Evolutionary conservation across 192 early-diverging fungal species (phyloP), one percentile per base, ranked within the genome.

Genomic region (Rhizophagus clarus): DNA sequence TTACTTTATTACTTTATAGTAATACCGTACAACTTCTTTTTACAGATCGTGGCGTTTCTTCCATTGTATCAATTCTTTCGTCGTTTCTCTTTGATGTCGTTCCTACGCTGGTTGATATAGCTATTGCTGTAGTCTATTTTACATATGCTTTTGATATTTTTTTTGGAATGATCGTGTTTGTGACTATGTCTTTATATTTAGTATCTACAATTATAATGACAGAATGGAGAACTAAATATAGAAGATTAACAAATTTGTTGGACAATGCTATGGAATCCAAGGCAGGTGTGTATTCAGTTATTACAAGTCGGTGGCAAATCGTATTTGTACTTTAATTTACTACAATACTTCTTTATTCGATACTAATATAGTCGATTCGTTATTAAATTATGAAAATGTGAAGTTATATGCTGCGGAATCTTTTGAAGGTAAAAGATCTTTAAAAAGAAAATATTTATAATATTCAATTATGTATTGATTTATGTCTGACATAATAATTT

Each of bases 301-400:
- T 85, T 81, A 15, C 29, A 42, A 22, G 15, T 51, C 17, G 49
- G 14, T 51, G 49, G 20, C 49, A 51, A 17, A 20, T 51, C 15
- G 20, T 24, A 64, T 64, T 24, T 12, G 9, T 64, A 64, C 7
- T 28, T 28, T 26, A 20, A 12, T 28, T 64, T 64, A n/a, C 3
- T 81, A 82, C 34, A 45, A 32, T 20, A 49, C 75, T 80, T 80
- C 89, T 88, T 26, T 84, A 14, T 47, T 14, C 3, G 87, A 82
- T 89, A 92, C 83, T 92, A 94, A 34, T 32, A n/a, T 63, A 76
- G 97, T 97, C 1, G 98, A 99, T 83, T 96, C 97, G 40, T 85
- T 99, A 32, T 90, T 99, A 61, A 99, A 99, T 81, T 97, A 95
- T 81, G 98, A 99, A 83, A 93, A 96, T 17, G 97, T 99, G 79